phyloP scores from a whole-genome alignment of 2,329 filamentous ascomycete genomes.

The Aspergillus sp. region DNA sequence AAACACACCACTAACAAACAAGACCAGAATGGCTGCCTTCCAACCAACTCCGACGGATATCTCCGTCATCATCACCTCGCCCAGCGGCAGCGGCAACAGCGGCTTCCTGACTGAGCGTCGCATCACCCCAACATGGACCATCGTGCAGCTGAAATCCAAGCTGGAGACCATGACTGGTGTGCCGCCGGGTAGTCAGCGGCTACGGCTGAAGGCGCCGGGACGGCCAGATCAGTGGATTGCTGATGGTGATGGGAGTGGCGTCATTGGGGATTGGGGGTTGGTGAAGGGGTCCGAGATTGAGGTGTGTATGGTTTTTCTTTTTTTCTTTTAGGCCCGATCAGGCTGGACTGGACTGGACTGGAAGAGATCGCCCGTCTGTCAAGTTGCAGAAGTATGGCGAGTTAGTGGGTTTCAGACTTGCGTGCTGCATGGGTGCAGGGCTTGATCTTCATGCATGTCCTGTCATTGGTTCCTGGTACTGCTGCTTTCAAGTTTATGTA shows the following conservation, averaged over 20 bases:
- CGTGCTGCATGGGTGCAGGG: no score
- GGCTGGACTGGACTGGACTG: no score
- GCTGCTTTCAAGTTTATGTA: no score
- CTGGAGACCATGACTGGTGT: constrained; percentile 91
- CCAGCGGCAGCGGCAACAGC: constrained; percentile 10
- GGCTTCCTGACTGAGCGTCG: constrained; percentile 69
- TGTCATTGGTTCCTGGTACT: no score
- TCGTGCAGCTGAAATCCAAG: constrained; percentile 73
- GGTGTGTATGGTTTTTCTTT: constrained; percentile 18
- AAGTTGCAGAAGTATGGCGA: no score
- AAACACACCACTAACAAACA: not conserved
- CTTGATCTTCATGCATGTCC: no score
- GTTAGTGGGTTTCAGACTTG: no score
- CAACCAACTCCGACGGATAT: constrained; percentile 32
- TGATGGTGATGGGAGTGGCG: constrained; percentile 57
- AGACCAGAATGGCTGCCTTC: constrained; percentile 21
- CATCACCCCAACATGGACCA: constrained; percentile 84
- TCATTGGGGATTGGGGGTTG: constrained; percentile 45
- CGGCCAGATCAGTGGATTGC: constrained; percentile 51
- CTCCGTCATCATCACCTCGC: constrained; percentile 32
- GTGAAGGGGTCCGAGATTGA: constrained; percentile 37
- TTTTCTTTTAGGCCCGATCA: not conserved
- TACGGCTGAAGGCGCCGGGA: constrained; percentile 61
- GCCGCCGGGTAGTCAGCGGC: constrained; percentile 67
- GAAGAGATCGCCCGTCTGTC: no score